phyloP scores from a whole-genome alignment of 768 basidiomycete genomes.

The Phanerochaete carnosa region DNA sequence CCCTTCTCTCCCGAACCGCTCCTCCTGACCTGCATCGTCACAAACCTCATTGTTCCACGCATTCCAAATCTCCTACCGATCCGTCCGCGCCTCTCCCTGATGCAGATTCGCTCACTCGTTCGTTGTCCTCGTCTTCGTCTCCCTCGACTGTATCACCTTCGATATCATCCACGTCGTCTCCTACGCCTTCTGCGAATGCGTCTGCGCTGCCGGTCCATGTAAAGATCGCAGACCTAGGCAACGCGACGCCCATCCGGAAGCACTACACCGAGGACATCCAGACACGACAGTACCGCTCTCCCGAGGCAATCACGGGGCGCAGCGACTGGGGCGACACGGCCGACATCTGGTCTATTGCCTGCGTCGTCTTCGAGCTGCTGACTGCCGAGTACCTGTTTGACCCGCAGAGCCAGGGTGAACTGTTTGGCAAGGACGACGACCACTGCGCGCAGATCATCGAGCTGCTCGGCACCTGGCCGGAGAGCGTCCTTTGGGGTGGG shows the following conservation, averaged over 20 bases:
- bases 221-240: constrained; percentile 94
- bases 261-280: constrained; percentile 96
- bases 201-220: constrained; percentile 58
- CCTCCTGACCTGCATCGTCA: constrained; percentile 25
- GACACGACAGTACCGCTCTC: constrained; percentile 92
- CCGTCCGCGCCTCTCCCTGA: not conserved
- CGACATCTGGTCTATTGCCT: constrained; percentile 91
- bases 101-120: not conserved
- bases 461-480: constrained; percentile 74
- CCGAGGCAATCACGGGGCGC: constrained; percentile 90
- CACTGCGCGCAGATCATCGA: constrained; percentile 96
- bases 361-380: constrained; percentile 86
- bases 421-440: constrained; percentile 92
- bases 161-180: constrained; percentile 9
- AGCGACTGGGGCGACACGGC: constrained; percentile 83
- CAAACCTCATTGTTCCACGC: constrained; percentile 10
- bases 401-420: constrained; percentile 74
- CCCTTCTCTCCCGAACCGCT: constrained; percentile 34
- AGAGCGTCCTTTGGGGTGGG: constrained; percentile 77
- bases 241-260: constrained; percentile 86
- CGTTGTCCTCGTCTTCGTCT: not conserved
- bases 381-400: constrained; percentile 94
- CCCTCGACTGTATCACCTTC: constrained; percentile 11
- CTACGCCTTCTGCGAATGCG: not conserved
- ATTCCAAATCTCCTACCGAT: not conserved